Conservation (phyloP, 768 basidiomycete species). For the Termitomyces sp. region DNA sequence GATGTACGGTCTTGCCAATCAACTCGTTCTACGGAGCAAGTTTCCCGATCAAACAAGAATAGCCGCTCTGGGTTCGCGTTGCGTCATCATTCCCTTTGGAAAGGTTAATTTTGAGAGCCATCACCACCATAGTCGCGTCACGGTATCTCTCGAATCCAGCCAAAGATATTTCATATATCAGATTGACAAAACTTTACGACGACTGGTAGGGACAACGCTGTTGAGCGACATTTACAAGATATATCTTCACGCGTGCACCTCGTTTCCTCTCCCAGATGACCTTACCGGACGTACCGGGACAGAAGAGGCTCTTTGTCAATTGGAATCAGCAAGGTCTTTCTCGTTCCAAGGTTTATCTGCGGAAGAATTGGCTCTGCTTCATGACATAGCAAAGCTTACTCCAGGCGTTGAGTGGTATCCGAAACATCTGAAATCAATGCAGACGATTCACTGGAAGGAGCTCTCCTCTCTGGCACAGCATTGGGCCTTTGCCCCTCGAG, state of each 20-base stretch:
- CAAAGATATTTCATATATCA: neutral
- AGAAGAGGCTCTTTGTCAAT: neutral
- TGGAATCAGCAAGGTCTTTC: neutral
- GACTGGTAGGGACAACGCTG: neutral
- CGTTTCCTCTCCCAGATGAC: neutral
- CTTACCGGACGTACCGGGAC: neutral
- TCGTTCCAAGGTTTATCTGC: neutral
- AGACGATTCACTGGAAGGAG: neutral
- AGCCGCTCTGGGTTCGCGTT: neutral
- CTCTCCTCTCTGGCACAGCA: neutral
- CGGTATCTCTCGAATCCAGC: neutral
- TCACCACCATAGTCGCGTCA: neutral
- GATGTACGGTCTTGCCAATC: neutral
- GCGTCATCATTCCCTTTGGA: neutral
- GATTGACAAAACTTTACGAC: neutral
- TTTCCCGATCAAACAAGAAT: neutral
- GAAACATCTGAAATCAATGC: neutral
- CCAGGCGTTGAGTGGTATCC: neutral
- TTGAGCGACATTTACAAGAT: neutral
- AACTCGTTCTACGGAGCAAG: neutral
- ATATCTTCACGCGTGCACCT: neutral
- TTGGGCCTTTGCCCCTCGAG: neutral
- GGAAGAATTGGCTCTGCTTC: neutral
- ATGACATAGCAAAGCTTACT: neutral
- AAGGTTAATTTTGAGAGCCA: neutral